Evolutionary conservation across 129 eudicot species (phyloP).

Genomic region (Pseudognaphalium luteoalbum): DNA sequence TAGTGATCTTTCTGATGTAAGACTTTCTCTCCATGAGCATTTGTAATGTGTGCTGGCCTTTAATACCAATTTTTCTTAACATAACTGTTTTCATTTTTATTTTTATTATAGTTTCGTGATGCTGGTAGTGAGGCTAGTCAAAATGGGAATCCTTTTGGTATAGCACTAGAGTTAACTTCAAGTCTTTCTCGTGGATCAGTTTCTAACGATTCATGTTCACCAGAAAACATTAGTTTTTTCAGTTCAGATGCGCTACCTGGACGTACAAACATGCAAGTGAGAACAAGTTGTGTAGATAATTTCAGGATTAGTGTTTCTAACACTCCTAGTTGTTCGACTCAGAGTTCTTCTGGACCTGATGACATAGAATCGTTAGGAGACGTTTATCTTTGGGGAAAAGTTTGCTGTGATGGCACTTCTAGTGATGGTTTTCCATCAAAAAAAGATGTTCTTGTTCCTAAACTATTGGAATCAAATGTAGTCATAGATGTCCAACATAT

Average conservation of each 20-base stretch:
- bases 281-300: conserved; percentile 78
- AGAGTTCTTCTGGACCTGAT: conserved; percentile 82
- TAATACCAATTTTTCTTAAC: neutral
- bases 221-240: conserved; percentile 26
- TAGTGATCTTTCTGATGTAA: conserved; percentile 70
- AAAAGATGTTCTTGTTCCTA: conserved; percentile 60
- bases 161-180: conserved; percentile 49
- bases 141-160: conserved; percentile 41
- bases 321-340: conserved; percentile 89
- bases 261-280: conserved; percentile 70
- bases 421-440: conserved; percentile 44
- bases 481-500: conserved; percentile 90
- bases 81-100: neutral
- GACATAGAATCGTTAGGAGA: conserved; percentile 94
- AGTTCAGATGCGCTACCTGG: conserved; percentile 67
- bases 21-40: conserved; percentile 1
- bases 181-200: conserved; percentile 39
- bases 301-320: conserved; percentile 85
- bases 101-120: conserved; percentile 43
- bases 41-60: neutral
- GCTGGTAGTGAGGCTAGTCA: conserved; percentile 35
- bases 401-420: conserved; percentile 56
- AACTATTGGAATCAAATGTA: conserved; percentile 67
- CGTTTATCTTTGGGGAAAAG: conserved; percentile 91
- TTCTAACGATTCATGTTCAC: conserved; percentile 38